phyloP scores from a whole-genome alignment of 106 monocot species.

The Allium cepa region DNA sequence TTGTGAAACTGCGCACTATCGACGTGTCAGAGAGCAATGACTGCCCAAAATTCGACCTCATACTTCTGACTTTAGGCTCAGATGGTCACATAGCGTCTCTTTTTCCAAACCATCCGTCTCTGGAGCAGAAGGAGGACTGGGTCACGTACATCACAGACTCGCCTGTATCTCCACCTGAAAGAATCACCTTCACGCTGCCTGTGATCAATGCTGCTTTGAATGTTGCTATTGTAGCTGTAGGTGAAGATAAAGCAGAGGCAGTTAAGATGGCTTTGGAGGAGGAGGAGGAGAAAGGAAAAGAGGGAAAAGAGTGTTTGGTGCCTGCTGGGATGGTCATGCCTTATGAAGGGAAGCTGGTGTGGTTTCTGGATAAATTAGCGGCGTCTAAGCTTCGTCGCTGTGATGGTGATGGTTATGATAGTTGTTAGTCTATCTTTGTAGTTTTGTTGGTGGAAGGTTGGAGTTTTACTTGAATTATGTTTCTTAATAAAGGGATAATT shows the following conservation, averaged over 20 bases:
- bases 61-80: slow-evolving; percentile 54
- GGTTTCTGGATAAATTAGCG: slow-evolving; percentile 57
- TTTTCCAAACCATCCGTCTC: slow-evolving; percentile 41
- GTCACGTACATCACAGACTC: slow-evolving; percentile 67
- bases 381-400: slow-evolving; percentile 22
- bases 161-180: slow-evolving; percentile 55
- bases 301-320: not conserved
- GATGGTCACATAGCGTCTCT: slow-evolving; percentile 73
- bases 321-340: slow-evolving; percentile 51
- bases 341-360: slow-evolving; percentile 50
- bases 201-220: slow-evolving; percentile 76
- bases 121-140: slow-evolving; percentile 51
- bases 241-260: slow-evolving; percentile 41
- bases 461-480: not conserved
- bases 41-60: slow-evolving; percentile 77
- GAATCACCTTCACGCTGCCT: slow-evolving; percentile 76
- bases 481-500: no score
- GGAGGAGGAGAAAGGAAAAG: not conserved
- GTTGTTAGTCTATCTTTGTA: not conserved
- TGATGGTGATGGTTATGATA: not conserved
- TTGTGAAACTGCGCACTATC: slow-evolving; percentile 50
- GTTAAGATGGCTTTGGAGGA: slow-evolving; percentile 20
- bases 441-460: not conserved
- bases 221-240: slow-evolving; percentile 46
- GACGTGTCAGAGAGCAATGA: slow-evolving; percentile 57